A percentile compares a stretch with the other conserved stretches of the same genome.
Evolutionary conservation across 2,329 filamentous ascomycete genomes (phyloP).

Genomic region (Pseudocercospora pini-densiflorae): DNA sequence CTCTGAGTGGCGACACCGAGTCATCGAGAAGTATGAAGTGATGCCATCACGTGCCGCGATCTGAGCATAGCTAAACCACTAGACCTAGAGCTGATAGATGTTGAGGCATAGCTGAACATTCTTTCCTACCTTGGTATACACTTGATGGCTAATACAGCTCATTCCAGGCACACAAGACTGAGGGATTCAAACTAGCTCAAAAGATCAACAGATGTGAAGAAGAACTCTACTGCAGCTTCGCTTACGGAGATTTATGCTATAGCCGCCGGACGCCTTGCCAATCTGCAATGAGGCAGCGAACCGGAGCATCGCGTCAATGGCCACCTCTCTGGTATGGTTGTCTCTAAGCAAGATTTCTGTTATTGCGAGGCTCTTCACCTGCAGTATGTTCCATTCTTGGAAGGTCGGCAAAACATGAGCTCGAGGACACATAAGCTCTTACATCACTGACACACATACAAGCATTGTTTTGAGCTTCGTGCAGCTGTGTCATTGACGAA

Average conservation of each 20-base stretch:
- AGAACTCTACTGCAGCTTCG: not conserved
- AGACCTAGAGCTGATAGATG: not conserved
- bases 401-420: not conserved
- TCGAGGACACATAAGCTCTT: not conserved
- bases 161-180: not conserved
- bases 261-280: not conserved
- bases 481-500: conserved; percentile 7
- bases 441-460: not conserved
- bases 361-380: not conserved
- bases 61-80: not conserved
- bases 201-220: not conserved
- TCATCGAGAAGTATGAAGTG: too few species aligned
- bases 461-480: conserved; percentile 7
- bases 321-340: not conserved
- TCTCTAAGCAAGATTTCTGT: not conserved
- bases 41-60: not conserved
- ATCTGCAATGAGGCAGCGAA: not conserved
- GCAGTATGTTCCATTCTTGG: not conserved
- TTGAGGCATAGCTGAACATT: not conserved
- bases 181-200: not conserved
- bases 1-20: too few species aligned
- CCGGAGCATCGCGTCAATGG: not conserved
- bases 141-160: not conserved
- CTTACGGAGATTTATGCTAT: not conserved
- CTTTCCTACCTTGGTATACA: not conserved